These are phyloP conservation scores for Wickerhamiella allomyrinae DNA, from an alignment of 805 yeast genomes.

Conservation along the genomic window DNA sequence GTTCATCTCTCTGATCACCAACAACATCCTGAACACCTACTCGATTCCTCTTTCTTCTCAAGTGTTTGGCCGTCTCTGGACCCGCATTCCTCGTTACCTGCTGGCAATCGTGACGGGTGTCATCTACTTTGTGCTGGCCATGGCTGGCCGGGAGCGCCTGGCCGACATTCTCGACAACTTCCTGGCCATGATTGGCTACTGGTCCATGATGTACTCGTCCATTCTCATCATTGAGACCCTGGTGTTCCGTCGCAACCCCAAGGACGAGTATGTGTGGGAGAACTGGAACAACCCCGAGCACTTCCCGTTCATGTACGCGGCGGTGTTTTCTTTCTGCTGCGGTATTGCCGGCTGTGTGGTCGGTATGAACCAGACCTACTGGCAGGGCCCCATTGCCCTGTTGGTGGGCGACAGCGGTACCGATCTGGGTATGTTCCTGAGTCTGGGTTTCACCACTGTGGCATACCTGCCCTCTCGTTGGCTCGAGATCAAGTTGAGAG, in stretches of 20 bases:
- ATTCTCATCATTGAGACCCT: constrained; percentile 57
- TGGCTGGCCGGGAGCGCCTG: constrained; percentile 63
- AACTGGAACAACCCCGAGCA: constrained; percentile 51
- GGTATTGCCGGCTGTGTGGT: constrained; percentile 75
- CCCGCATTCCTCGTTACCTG: constrained; percentile 62
- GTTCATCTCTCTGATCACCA: constrained; percentile 63
- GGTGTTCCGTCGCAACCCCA: constrained; percentile 43
- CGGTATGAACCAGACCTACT: constrained; percentile 82
- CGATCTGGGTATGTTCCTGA: constrained; percentile 70
- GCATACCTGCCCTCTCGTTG: constrained; percentile 54
- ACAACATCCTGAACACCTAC: constrained; percentile 68
- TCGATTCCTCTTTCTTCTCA: constrained; percentile 74
- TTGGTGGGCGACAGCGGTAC: constrained; percentile 55
- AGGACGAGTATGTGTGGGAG: constrained; percentile 51
- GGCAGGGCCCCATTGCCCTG: constrained; percentile 60
- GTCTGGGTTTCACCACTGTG: constrained; percentile 55
- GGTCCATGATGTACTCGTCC: constrained; percentile 74
- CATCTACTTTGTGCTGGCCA: constrained; percentile 52
- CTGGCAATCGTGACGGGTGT: constrained; percentile 52
- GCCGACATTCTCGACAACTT: constrained; percentile 63
- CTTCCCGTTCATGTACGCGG: constrained; percentile 61
- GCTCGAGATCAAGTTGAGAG: constrained; percentile 41
- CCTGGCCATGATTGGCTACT: constrained; percentile 82
- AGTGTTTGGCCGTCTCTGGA: constrained; percentile 33
- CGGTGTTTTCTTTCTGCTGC: constrained; percentile 44